Evolutionary conservation across 495 filamentous ascomycete genomes (phyloP).

Genomic region (Penicillium riverlandense): DNA sequence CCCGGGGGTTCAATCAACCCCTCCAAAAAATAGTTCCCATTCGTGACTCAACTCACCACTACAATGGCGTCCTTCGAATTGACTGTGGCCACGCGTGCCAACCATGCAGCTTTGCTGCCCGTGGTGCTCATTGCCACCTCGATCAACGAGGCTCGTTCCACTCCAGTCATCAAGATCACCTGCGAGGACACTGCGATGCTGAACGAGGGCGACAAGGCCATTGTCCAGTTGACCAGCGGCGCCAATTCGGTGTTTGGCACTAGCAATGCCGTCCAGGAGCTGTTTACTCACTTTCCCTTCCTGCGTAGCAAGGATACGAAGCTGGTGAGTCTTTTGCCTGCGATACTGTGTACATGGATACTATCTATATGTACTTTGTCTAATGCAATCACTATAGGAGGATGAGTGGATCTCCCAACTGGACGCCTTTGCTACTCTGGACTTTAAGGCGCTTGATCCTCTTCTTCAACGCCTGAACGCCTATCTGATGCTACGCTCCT

Average conservation of each 20-base stretch:
- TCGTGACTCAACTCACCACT: slow-evolving; percentile 1
- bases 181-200: slow-evolving; percentile 42
- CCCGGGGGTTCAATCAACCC: slow-evolving; percentile 9
- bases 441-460: slow-evolving; percentile 78
- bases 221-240: slow-evolving; percentile 30
- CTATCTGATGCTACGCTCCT: slow-evolving; percentile 78
- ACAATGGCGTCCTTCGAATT: slow-evolving; percentile 35
- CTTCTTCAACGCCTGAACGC: slow-evolving; percentile 71
- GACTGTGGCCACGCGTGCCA: slow-evolving; percentile 56
- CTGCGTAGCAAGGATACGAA: slow-evolving; percentile 40
- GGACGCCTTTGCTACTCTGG: slow-evolving; percentile 46
- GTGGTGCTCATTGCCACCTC: slow-evolving; percentile 43
- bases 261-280: slow-evolving; percentile 28
- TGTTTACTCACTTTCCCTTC: slow-evolving; percentile 34
- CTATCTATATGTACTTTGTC: not conserved
- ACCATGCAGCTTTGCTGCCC: slow-evolving; percentile 44
- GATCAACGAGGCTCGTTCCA: slow-evolving; percentile 40
- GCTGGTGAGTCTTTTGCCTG: slow-evolving; percentile 20
- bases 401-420: slow-evolving; percentile 52
- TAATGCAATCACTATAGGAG: slow-evolving; percentile 26
- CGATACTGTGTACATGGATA: not conserved
- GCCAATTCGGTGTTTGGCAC: slow-evolving; percentile 29
- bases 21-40: slow-evolving; percentile 10
- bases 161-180: slow-evolving; percentile 35
- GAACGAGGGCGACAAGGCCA: slow-evolving; percentile 32